phyloP scores from a whole-genome alignment of 768 basidiomycete genomes.

The Myochromella boudieri region DNA sequence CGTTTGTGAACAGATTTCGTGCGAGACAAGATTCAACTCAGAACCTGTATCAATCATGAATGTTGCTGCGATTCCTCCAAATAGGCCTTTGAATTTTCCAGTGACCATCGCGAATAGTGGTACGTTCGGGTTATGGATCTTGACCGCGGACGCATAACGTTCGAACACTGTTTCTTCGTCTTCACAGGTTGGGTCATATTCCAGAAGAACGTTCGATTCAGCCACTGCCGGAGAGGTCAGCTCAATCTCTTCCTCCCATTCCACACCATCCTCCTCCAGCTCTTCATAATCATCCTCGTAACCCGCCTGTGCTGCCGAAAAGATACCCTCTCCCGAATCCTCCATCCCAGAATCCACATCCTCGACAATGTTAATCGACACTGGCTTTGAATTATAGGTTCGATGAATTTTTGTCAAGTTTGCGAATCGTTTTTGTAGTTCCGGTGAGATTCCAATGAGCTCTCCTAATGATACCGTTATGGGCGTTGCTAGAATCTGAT shows the following conservation, averaged over 20 bases:
- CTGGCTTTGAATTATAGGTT: constrained; percentile 10
- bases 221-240: too few species aligned
- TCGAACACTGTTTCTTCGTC: neutral
- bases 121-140: neutral
- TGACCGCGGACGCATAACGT: constrained; percentile 9
- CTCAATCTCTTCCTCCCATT: constrained; percentile 4
- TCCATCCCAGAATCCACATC: neutral
- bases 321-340: neutral
- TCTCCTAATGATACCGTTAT: neutral
- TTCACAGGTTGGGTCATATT: too few species aligned
- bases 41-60: constrained; percentile 22
- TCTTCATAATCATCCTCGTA: neutral
- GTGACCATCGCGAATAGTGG: constrained; percentile 17
- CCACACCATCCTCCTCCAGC: neutral
- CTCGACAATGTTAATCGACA: neutral
- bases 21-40: neutral
- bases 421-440: constrained; percentile 10
- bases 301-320: neutral
- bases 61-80: constrained; percentile 7
- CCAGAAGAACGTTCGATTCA: too few species aligned
- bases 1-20: neutral
- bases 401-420: constrained; percentile 9
- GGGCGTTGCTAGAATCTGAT: neutral
- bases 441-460: neutral
- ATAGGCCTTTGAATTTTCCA: constrained; percentile 8